These are phyloP conservation scores for Fusarium sp. DNA, from an alignment of 2,329 filamentous ascomycete species.

Conservation along the genomic window DNA sequence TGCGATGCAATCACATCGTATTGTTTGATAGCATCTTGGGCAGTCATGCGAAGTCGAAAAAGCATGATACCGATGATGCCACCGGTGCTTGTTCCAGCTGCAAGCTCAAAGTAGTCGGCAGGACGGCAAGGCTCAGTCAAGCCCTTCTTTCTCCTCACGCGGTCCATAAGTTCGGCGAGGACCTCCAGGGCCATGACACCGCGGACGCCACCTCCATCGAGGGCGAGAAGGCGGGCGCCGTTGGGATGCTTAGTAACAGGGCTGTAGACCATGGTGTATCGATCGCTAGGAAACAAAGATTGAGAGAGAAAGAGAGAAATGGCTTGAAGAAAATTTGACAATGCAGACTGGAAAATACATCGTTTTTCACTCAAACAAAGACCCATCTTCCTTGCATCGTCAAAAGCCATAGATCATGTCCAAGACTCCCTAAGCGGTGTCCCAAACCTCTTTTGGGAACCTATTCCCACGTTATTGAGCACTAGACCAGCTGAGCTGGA, in stretches of 20 bases:
- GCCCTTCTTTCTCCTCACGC: background rate
- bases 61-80: slow-evolving; percentile 37
- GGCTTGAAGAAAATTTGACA: background rate
- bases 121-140: background rate
- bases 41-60: slow-evolving; percentile 36
- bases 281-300: background rate
- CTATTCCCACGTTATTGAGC: background rate
- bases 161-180: slow-evolving; percentile 12
- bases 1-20: slow-evolving; percentile 31
- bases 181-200: slow-evolving; percentile 5
- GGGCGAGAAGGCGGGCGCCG: slow-evolving; percentile 11
- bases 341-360: background rate
- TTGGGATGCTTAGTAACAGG: slow-evolving; percentile 11
- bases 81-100: slow-evolving; percentile 30
- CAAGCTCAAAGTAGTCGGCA: slow-evolving; percentile 33
- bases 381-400: background rate
- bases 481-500: background rate
- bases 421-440: background rate
- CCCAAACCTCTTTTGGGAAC: background rate
- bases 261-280: background rate
- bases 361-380: background rate
- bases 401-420: background rate
- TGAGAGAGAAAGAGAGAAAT: background rate
- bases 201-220: slow-evolving; percentile 22
- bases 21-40: slow-evolving; percentile 24